Evolutionary conservation across 441 rosid genomes (phyloP).

Genomic region (Croton laevigatus): DNA sequence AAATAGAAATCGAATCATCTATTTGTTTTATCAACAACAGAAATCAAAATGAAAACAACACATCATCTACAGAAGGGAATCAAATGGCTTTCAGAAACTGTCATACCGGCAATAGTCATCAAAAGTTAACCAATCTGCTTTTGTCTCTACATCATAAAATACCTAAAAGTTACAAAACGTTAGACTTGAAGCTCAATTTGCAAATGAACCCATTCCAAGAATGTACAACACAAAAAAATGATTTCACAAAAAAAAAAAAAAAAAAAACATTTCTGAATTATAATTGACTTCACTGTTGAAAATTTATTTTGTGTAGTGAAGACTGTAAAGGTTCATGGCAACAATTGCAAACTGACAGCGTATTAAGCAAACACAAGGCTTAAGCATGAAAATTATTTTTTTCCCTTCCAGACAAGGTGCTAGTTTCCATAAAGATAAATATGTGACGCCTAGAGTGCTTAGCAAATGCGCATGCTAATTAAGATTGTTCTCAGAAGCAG

Average conservation of each 20-base stretch:
- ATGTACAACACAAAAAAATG: not conserved
- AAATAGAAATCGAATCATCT: not conserved
- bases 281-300: not conserved
- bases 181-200: conserved; percentile 1
- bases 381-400: not conserved
- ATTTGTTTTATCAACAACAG: not conserved
- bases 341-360: not conserved
- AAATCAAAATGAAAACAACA: conserved; percentile 7
- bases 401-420: not conserved
- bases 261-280: not conserved
- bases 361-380: not conserved
- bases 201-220: not conserved
- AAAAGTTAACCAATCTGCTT: conserved; percentile 61
- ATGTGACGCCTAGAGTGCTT: not conserved
- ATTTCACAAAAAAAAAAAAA: not conserved
- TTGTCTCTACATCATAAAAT: conserved; percentile 60
- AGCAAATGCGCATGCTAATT: not conserved
- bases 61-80: conserved; percentile 13
- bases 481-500: not conserved
- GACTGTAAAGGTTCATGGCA: not conserved
- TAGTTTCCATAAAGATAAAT: not conserved
- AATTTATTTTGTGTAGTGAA: not conserved
- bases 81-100: conserved; percentile 11
- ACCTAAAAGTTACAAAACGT: conserved; percentile 35
- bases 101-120: conserved; percentile 73